Evolutionary conservation across 2,329 filamentous ascomycete genomes (phyloP).

Genomic region (Penicillium sp.): DNA sequence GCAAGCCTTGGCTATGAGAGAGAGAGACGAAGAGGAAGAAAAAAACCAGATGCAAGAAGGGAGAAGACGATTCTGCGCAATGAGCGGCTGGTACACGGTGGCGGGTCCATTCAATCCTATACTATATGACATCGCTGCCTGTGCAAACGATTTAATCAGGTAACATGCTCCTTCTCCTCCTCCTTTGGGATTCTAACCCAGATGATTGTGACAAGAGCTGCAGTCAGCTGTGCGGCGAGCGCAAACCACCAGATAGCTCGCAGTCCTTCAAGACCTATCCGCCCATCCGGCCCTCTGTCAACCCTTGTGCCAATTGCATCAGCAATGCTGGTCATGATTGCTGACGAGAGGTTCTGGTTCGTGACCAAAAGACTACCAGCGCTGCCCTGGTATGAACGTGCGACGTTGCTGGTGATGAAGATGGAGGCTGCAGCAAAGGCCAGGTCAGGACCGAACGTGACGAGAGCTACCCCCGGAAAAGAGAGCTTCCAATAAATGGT

Average conservation of each 20-base stretch:
- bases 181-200: conserved; percentile 48
- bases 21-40: background rate
- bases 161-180: conserved; percentile 38
- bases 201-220: conserved; percentile 37
- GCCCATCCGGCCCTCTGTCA: conserved; percentile 21
- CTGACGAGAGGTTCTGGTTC: conserved; percentile 49
- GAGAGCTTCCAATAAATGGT: conserved; percentile 51
- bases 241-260: conserved; percentile 47
- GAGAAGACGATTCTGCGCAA: too few relatives aligned
- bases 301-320: conserved; percentile 41
- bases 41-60: too few relatives aligned
- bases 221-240: conserved; percentile 37
- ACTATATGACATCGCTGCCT: background rate
- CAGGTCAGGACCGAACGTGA: conserved; percentile 52
- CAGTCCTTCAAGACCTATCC: conserved; percentile 37
- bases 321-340: conserved; percentile 41
- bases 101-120: background rate
- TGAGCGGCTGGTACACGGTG: too few relatives aligned
- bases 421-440: conserved; percentile 53
- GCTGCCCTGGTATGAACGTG: conserved; percentile 50
- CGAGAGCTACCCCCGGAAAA: conserved; percentile 47
- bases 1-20: background rate
- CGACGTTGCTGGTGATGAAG: conserved; percentile 51
- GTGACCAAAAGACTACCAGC: conserved; percentile 51
- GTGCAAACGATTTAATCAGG: conserved; percentile 10